Conservation (phyloP, 129 eudicot genomes). For the Artemisia tridentata region DNA sequence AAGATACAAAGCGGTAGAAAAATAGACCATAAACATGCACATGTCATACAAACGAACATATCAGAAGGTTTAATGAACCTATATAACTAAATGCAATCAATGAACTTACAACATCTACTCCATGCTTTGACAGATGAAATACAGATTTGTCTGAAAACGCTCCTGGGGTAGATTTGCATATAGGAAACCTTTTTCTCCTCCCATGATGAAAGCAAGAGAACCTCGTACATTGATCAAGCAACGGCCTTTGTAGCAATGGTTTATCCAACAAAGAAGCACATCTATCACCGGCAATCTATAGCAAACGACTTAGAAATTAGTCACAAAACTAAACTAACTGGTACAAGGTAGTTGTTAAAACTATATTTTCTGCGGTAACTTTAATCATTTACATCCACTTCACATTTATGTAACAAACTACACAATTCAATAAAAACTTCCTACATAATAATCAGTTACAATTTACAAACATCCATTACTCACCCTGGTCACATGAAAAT, state of each 20-base stretch:
- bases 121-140: constrained; percentile 47
- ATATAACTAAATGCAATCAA: constrained; percentile 15
- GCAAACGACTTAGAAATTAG: not conserved
- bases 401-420: not conserved
- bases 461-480: not conserved
- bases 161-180: constrained; percentile 43
- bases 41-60: not conserved
- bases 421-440: not conserved
- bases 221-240: constrained; percentile 38
- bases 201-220: constrained; percentile 66
- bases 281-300: constrained; percentile 54
- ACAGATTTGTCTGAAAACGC: constrained; percentile 66
- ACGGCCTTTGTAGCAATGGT: constrained; percentile 25
- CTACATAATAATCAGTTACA: constrained; percentile 21
- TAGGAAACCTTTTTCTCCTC: constrained; percentile 38
- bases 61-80: not conserved
- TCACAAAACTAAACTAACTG: not conserved
- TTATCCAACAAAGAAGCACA: constrained; percentile 39
- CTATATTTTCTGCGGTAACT: not conserved
- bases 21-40: not conserved
- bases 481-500: constrained; percentile 8
- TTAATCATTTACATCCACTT: constrained; percentile 11
- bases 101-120: constrained; percentile 54
- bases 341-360: no score
- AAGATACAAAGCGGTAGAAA: not conserved